Evolutionary conservation across 805 yeast genomes (phyloP).

Genomic region (Ogataea nonfermentans): DNA sequence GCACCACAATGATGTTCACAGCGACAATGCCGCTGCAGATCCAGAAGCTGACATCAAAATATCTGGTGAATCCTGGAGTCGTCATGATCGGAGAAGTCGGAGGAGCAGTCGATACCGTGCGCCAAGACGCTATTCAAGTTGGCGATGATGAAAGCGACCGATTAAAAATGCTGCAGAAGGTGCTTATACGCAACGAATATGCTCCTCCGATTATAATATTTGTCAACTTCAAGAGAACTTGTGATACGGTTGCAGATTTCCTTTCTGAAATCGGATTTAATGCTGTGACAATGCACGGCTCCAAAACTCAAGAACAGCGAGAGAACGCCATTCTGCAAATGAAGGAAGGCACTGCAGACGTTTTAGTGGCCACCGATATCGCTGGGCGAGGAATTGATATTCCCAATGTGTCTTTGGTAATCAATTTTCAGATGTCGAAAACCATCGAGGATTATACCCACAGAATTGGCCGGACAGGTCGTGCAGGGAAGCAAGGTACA

Average conservation of each 20-base stretch:
- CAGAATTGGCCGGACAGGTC: conserved; percentile 94
- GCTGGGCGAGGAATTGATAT: conserved; percentile 96
- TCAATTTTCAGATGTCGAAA: conserved; percentile 82
- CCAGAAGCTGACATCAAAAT: conserved; percentile 62
- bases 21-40: conserved; percentile 86
- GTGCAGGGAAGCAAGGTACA: conserved; percentile 82
- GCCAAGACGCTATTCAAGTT: conserved; percentile 62
- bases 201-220: conserved; percentile 72
- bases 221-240: conserved; percentile 71
- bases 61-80: conserved; percentile 58
- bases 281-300: conserved; percentile 77
- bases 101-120: conserved; percentile 63
- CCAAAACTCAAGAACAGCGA: conserved; percentile 80
- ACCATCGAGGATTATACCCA: conserved; percentile 83
- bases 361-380: conserved; percentile 88
- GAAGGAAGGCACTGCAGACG: conserved; percentile 51
- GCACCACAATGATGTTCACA: conserved; percentile 87
- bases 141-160: conserved; percentile 44
- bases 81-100: conserved; percentile 68
- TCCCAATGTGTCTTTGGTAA: conserved; percentile 78
- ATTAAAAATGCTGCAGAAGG: conserved; percentile 39
- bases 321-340: conserved; percentile 70
- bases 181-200: conserved; percentile 35
- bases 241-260: conserved; percentile 61
- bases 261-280: conserved; percentile 45